Evolutionary conservation across 2,329 filamentous ascomycete species (phyloP), one percentile per base, ranked within the genome.

Genomic region (Neurospora sp.): DNA sequence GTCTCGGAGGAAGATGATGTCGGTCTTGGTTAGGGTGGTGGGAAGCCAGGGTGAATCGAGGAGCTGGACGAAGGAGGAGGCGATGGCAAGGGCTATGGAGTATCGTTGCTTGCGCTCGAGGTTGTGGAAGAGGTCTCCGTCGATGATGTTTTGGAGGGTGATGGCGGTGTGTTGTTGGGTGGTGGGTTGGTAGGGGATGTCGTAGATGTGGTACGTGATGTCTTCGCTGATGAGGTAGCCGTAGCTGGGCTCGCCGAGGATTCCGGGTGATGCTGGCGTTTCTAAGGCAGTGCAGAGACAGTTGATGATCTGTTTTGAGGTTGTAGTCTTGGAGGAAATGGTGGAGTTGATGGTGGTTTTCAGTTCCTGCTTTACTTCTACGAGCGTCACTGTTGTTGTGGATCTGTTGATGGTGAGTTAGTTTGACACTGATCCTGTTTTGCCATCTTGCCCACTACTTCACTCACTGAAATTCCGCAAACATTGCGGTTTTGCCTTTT

Each of bases 51-150:
- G 74, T 0, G 76, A 73, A 3, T 73, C 73, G 0, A 75, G 68
- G 0, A 78, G 70, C 66, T 78, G 77, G 1, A 78, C 69, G 52
- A 77, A 77, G 1, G 75, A 77, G 0, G 76, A 78, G 2, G 76
- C 74, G 6, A 78, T 17, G 4, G 68, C 73, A 0, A 78, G 66
- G 0, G 77, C 72, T 1, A 78, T 58, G 0, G 66, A 42, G 40
- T 73, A 76, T 58, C 23, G 13, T 4, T 17, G 11, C 23, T 28
- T 58, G 46, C 46, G 46, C 13, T 58, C 13, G 1, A 76, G 73
- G 0, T 28, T 38, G 6, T 68, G 70, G 2, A 62, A 68, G 0
- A 70, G 69, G 10, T 72, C 46, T 17, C 68, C 71, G 15, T 66
- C 66, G 2, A 76, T 40, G 23, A 75, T 73, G 8, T 72, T 67